Percentiles rank a stretch among this genome's conserved stretches.
Conservation (phyloP, 2,329 filamentous ascomycete species). For the Claviceps sp. region DNA sequence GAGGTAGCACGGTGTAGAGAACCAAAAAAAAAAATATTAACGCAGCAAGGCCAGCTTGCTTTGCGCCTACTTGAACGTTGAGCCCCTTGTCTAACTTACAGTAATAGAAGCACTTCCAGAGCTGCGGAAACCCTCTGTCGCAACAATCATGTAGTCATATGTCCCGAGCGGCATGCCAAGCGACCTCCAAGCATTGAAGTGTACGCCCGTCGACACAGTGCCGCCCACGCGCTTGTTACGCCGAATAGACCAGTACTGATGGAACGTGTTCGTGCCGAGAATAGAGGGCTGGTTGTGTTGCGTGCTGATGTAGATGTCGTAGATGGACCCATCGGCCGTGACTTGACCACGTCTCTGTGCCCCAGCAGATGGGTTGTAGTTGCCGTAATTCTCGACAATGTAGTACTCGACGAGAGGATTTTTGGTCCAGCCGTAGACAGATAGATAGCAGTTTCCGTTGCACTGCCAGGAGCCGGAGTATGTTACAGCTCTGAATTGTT, state of each 20-base stretch:
- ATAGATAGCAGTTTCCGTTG: constrained; percentile 22
- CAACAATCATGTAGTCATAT: constrained; percentile 40
- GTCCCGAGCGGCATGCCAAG: constrained; percentile 34
- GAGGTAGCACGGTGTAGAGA: too few relatives aligned
- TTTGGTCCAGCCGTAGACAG: constrained; percentile 25
- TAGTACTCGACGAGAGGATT: constrained; percentile 25
- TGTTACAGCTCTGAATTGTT: constrained; percentile 17
- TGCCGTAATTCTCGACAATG: constrained; percentile 24
- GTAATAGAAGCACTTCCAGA: constrained; percentile 20
- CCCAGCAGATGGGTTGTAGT: constrained; percentile 22
- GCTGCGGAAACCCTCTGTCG: constrained; percentile 40
- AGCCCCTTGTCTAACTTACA: not conserved
- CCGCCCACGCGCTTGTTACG: constrained; percentile 17
- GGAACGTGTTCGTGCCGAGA: constrained; percentile 33
- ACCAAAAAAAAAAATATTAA: not conserved
- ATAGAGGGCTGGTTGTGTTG: constrained; percentile 32
- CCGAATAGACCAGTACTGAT: constrained; percentile 26
- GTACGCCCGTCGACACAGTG: constrained; percentile 32
- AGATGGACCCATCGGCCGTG: constrained; percentile 22
- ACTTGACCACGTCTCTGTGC: constrained; percentile 21
- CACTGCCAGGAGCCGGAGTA: not conserved
- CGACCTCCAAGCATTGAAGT: constrained; percentile 12
- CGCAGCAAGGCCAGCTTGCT: not conserved
- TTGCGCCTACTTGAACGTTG: not conserved
- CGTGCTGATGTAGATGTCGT: constrained; percentile 23